Evolutionary conservation across 768 basidiomycete species (phyloP), one percentile per base, ranked within the genome.

Genomic region (Boletus fagicola): DNA sequence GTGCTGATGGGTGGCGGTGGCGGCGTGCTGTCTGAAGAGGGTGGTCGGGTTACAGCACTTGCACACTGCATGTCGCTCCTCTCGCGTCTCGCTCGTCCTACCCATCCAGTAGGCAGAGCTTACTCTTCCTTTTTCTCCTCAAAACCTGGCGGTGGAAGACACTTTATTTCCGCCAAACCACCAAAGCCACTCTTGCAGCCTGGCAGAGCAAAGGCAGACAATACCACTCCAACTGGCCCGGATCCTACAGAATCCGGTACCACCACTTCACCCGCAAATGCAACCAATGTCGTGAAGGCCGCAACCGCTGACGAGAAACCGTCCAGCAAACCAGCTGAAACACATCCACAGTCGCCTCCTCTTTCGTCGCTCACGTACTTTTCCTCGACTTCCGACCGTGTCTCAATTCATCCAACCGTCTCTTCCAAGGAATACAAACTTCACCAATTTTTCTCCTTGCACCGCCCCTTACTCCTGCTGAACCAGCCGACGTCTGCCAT

Each of bases 91-190:
- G 70, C 84, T 46, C 80, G 74, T 50, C 74, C 77, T 60, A 51
- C 76, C 30, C 79, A 78, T 48, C 76, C 78, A 22, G 72, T 78
- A 16, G 75, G 80, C 48, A 80, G 90, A 67, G 71, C 82, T 11
- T 91, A 89, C 62, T 92, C 87, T 7, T 90, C 89, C 1, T 86
- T 87, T 63, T 92, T 90, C 75, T 89, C 87, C 13, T 87, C 86
- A 28, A 90, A 88, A 66, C 77, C 87, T 1, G 89, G 90, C 4
- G 90, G 90, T 20, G 80, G 79, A 22, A 80, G 90, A 31, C 88
- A 85, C 65, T 88, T 90, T 71, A 85, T 87, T 57, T 83, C 89
- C 5, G 74, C 88, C 9, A 92, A 90, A 69, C 77, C 86, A 18
- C 79, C 84, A 54, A 81, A 81, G 62, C 65, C 73, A 13, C 77